Base-by-base conservation (phyloP, 345 rosid species). In the Salix caprea region DNA sequence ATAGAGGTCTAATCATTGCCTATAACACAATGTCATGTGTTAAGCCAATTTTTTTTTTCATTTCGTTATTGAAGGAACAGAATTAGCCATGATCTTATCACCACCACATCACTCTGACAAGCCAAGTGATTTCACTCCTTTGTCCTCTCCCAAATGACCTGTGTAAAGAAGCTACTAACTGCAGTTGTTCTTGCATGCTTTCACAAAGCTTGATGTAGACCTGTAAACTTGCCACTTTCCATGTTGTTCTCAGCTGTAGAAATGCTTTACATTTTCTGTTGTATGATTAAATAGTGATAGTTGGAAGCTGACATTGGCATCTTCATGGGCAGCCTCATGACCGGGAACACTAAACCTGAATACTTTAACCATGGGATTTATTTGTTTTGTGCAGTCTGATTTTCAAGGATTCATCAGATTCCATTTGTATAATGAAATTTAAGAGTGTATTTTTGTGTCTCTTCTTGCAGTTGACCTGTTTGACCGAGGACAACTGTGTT, bases 401-500 rank as follows among this genome's bases (percentile, higher is more conserved):
- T 24, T 37, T 79, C 36, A 30, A 6, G 39, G 68, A 7, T 70
- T 42, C 21, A 21, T 13, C 2, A 61, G 54, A 26, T 46, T 42
- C 34, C 18, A n/a, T 71, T 67, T 56, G 13, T 28, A 44, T 50
- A 64, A 9, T 65, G 58, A 48, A 30, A 64, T 11, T 67, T 73
- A 11, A 44, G 24, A 52, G 23, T 37, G 28, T 32, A 37, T 28
- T 50, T 78, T 48, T 77, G 36, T 69, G 40, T 69, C 82, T 81
- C 54, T 26, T 77, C 34, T 69, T 88, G 88, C 89, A 92, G 99
- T 83, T 89, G 74, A 88, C 82, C 80, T 87, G 84, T 81, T 82
- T 83, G 81, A 81, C 78, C 65, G 93, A 89, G 80, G 97, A 90
- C 65, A 88, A 89, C 75, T 84, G 88, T 84, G 86, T 94, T 82